These are phyloP conservation scores for Aspergillus novofumigatus DNA, from an alignment of 2,329 filamentous ascomycete species.

Conservation along the genomic window DNA sequence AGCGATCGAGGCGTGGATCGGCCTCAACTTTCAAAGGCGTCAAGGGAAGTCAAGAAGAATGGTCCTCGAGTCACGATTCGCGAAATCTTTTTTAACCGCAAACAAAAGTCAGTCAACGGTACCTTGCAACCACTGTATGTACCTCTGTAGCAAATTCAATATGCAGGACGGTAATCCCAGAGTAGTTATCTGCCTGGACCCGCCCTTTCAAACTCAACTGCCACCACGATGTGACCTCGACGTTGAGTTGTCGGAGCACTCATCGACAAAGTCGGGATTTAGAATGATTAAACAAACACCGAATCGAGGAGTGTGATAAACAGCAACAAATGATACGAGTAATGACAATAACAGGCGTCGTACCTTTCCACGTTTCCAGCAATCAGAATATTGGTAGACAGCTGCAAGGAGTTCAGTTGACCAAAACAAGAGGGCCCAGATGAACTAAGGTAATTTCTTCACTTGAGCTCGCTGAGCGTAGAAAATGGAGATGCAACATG, in stretches of 20 bases:
- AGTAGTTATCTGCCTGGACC: neutral
- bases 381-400: slow-evolving; percentile 6
- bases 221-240: neutral
- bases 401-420: slow-evolving; percentile 19
- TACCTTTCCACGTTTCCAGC: slow-evolving; percentile 18
- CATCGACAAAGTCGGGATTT: neutral
- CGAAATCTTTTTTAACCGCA: neutral
- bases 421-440: neutral
- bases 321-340: neutral
- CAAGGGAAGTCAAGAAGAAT: neutral
- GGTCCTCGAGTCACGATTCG: neutral
- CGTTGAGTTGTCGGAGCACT: neutral
- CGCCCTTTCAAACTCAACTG: neutral
- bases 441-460: neutral
- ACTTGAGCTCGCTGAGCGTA: neutral
- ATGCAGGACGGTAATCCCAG: neutral
- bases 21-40: slow-evolving; percentile 1
- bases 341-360: slow-evolving; percentile 3
- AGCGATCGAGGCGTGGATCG: slow-evolving; percentile 1
- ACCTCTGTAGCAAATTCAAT: neutral
- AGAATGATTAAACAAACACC: too few species aligned
- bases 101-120: neutral
- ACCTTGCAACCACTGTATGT: neutral
- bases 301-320: neutral
- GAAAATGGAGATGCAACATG: neutral